phyloP scores from a whole-genome alignment of 2,329 filamentous ascomycete genomes.

The Emmonsia crescens region DNA sequence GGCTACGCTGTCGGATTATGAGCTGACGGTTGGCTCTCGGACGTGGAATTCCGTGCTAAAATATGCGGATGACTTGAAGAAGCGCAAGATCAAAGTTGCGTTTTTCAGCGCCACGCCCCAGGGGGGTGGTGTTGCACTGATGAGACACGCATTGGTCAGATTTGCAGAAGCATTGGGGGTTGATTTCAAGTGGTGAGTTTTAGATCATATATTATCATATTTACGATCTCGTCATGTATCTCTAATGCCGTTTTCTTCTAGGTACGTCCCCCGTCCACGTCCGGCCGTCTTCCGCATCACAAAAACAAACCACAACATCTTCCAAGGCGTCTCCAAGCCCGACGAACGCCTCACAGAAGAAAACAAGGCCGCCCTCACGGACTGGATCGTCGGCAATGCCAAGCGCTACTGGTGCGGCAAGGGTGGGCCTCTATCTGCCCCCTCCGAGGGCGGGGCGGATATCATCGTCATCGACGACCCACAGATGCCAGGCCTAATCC shows the following conservation, averaged over 20 bases:
- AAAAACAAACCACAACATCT: constrained; percentile 80
- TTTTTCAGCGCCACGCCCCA: constrained; percentile 75
- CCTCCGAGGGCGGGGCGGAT: constrained; percentile 61
- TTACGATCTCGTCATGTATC: neutral
- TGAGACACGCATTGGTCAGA: constrained; percentile 67
- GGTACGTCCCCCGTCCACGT: constrained; percentile 65
- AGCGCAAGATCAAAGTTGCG: constrained; percentile 56
- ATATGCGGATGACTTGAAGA: constrained; percentile 52
- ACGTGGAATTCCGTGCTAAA: constrained; percentile 58
- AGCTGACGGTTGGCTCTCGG: constrained; percentile 46
- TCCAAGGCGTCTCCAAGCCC: constrained; percentile 63
- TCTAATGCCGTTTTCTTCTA: constrained; percentile 16
- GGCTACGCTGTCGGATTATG: constrained; percentile 47
- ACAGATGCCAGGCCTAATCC: constrained; percentile 71
- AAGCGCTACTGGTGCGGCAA: constrained; percentile 61
- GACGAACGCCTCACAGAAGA: constrained; percentile 53
- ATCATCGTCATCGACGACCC: constrained; percentile 71
- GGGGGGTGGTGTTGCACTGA: constrained; percentile 71
- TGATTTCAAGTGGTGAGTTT: constrained; percentile 59
- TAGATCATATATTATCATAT: neutral
- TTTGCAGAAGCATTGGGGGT: constrained; percentile 57
- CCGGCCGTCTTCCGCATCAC: constrained; percentile 73
- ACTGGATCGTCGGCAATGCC: constrained; percentile 66
- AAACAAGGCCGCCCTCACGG: constrained; percentile 51
- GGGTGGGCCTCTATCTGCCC: constrained; percentile 54